Conservation (phyloP, 1,284 basidiomycete species). For the Baeospora myosura region DNA sequence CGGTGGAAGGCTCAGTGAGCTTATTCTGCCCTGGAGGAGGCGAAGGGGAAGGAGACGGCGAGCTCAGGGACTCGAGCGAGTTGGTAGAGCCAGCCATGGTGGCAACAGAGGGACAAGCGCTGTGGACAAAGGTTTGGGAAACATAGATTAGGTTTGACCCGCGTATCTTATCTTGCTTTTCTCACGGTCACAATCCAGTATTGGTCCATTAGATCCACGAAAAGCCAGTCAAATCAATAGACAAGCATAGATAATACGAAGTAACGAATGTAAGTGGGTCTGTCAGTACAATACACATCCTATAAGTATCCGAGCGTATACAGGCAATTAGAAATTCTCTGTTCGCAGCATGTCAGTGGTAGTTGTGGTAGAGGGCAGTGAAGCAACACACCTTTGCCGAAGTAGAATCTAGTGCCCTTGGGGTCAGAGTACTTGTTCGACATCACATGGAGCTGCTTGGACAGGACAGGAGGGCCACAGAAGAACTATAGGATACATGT, state of each 20-base stretch:
- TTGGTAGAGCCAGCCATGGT: constrained; percentile 9
- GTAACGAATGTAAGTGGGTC: background rate
- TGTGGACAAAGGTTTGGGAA: constrained; percentile 21
- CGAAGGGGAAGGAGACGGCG: constrained; percentile 24
- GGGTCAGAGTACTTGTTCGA: constrained; percentile 82
- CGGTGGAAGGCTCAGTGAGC: constrained; percentile 25
- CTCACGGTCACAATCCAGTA: no score
- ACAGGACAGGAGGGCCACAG: constrained; percentile 72
- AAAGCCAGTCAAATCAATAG: no score
- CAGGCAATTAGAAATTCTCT: constrained; percentile 8
- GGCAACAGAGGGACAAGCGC: constrained; percentile 12
- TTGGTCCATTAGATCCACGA: no score
- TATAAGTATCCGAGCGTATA: background rate
- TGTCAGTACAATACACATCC: background rate
- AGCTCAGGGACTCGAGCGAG: constrained; percentile 28
- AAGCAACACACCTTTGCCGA: constrained; percentile 58
- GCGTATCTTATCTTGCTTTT: no score
- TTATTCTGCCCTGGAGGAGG: constrained; percentile 20
- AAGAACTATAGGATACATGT: constrained; percentile 46
- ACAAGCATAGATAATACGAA: no score
- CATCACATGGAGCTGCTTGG: constrained; percentile 65
- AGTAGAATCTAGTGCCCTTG: constrained; percentile 79
- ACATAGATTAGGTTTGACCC: no score
- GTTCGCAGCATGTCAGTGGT: constrained; percentile 1
- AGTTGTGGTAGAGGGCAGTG: background rate